Conservation (phyloP, 2,329 filamentous ascomycete genomes). For the Didymella pomorum region DNA sequence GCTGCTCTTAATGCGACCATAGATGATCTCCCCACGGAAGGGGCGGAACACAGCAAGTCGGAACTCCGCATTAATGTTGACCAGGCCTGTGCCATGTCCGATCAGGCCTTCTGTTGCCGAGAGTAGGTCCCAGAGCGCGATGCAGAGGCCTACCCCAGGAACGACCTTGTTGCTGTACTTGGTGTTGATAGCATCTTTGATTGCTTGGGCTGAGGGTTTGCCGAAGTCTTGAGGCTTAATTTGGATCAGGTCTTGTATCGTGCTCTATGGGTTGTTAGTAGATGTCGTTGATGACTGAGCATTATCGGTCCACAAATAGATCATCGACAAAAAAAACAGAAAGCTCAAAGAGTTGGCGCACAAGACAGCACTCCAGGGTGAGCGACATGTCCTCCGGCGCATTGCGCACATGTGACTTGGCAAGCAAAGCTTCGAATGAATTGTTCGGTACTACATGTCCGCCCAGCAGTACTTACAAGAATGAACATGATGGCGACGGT, state of each 20-base stretch:
- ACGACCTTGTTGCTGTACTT: slow-evolving; percentile 99
- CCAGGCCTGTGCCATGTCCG: slow-evolving; percentile 87
- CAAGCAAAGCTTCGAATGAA: neutral
- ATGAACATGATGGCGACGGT: slow-evolving; percentile 47
- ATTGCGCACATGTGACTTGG: slow-evolving; percentile 2
- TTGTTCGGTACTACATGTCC: neutral
- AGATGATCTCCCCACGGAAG: slow-evolving; percentile 92
- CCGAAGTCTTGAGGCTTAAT: slow-evolving; percentile 89
- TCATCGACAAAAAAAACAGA: neutral
- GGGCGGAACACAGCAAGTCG: slow-evolving; percentile 92
- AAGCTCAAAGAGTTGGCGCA: no score
- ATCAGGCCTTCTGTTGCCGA: slow-evolving; percentile 93
- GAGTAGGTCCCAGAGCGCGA: slow-evolving; percentile 90
- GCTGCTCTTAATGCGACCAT: slow-evolving; percentile 81
- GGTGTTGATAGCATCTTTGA: slow-evolving; percentile 95
- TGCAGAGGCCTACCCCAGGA: slow-evolving; percentile 91
- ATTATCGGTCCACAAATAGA: neutral
- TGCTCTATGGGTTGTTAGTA: slow-evolving; percentile 68
- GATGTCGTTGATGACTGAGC: neutral
- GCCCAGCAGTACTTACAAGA: slow-evolving; percentile 41
- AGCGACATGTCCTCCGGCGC: neutral
- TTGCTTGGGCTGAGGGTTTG: slow-evolving; percentile 80
- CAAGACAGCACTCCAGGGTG: neutral
- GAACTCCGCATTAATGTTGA: slow-evolving; percentile 98
- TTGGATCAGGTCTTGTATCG: slow-evolving; percentile 92